Evolutionary conservation across 441 rosid species (phyloP).

Genomic region (Syzygium syzygioides): DNA sequence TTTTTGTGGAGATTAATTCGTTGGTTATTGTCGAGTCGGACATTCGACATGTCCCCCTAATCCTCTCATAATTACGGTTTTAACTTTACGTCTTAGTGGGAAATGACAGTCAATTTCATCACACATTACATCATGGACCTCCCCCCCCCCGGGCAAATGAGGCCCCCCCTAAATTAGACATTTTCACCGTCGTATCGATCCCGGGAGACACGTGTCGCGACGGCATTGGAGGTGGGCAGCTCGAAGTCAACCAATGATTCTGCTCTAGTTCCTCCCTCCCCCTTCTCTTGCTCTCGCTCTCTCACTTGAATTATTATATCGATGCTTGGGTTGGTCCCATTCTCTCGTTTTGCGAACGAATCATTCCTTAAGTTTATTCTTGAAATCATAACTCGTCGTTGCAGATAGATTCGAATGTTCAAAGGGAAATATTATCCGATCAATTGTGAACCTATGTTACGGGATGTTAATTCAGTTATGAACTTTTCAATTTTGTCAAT

Average conservation of each 20-base stretch:
- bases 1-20: neutral
- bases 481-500: too few relatives aligned
- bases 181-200: neutral
- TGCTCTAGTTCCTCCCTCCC: neutral
- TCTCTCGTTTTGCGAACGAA: neutral
- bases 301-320: neutral
- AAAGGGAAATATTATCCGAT: neutral
- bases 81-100: conserved; percentile 25
- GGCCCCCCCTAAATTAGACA: neutral
- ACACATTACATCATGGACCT: conserved; percentile 28
- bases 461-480: neutral
- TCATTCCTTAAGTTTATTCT: neutral
- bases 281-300: accelerated
- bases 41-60: conserved; percentile 8
- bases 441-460: neutral
- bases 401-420: neutral
- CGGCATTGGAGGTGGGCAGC: neutral
- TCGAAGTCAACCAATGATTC: neutral
- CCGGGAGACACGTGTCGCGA: neutral
- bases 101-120: conserved; percentile 28
- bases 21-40: neutral
- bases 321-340: neutral
- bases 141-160: conserved; percentile 12
- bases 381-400: neutral
- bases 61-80: conserved; percentile 13